Evolutionary conservation across 2,329 filamentous ascomycete species (phyloP), one percentile per base, ranked within the genome.

Genomic region (Cladosporium oxysporum): DNA sequence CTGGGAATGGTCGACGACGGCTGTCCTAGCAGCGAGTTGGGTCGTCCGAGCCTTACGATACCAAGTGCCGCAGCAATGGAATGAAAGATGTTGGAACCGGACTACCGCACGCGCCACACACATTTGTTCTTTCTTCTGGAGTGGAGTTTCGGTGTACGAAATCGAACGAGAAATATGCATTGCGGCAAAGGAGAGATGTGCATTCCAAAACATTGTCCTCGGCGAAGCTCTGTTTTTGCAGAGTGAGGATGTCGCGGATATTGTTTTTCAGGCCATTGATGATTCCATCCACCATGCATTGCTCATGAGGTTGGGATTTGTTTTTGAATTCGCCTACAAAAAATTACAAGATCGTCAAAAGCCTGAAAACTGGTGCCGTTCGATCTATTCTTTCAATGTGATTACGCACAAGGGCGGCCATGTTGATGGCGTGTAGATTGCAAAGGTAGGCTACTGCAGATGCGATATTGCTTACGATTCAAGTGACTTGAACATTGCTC

Each of bases 121-220:
- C 60, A 53, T 35, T 58, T 53, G 49, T 62, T 62, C 60, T 62
- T 62, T 62, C 60, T 62, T 62, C 60, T 62, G 60, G 60, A 62
- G 60, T 62, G 60, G 60, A 62, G 60, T 62, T 62, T 62, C 47
- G 47, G 60, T 62, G 60, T 62, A 62, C 60, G 60, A 62, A 41
- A 62, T 62, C 59, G 59, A 53, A 62, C 60, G 60, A 62, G 47
- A 62, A 62, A 50, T 53, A 62, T 33, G 60, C 60, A 62, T 55
- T 62, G 57, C 60, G 60, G 60, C 60, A 62, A 58, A 62, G 60
- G 60, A 62, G 60, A 62, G 60, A 62, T 62, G 60, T 62, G 60
- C 60, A 62, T 62, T 55, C 41, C 23, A 26, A 55, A 55, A 55
- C 28, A 55, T 31, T 29, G 28, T 41, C 47, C 60, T 31, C 49